Conservation (phyloP, 495 filamentous ascomycete species). For the Penicillium coffeae region DNA sequence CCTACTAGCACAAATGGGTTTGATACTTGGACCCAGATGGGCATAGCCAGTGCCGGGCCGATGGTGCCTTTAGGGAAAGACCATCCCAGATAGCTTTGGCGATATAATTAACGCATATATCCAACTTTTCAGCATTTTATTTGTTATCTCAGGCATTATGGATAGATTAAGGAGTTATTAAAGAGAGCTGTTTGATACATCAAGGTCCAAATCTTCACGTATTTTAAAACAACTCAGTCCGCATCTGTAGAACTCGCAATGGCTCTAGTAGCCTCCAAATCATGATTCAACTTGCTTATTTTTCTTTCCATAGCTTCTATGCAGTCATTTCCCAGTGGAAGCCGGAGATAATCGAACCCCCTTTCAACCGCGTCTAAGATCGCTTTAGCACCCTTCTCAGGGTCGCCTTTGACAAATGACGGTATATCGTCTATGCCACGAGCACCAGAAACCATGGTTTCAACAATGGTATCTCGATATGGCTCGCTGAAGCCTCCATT, state of each 20-base stretch:
- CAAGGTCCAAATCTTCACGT: too few species aligned
- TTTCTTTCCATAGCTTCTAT: slow-evolving; percentile 19
- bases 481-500: slow-evolving; percentile 33
- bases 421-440: slow-evolving; percentile 2
- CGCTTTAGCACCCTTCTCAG: slow-evolving; percentile 16
- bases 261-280: slow-evolving; percentile 4
- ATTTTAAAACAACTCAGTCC: too few species aligned
- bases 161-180: too few species aligned
- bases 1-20: too few species aligned
- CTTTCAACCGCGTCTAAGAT: slow-evolving; percentile 8
- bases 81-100: too few species aligned
- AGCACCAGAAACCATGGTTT: slow-evolving; percentile 25
- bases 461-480: slow-evolving; percentile 37
- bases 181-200: too few species aligned
- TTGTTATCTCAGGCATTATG: too few species aligned
- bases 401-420: slow-evolving; percentile 13
- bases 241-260: neutral
- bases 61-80: too few species aligned
- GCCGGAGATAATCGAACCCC: slow-evolving; percentile 10
- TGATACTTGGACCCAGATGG: too few species aligned
- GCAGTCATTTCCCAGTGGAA: slow-evolving; percentile 22
- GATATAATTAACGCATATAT: too few species aligned
- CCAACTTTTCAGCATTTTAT: too few species aligned
- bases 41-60: too few species aligned
- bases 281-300: slow-evolving; percentile 16